A percentile compares a stretch with the other conserved stretches of the same genome.
Conservation (phyloP, 768 basidiomycete genomes). For the Hygrocybe coccinea region DNA sequence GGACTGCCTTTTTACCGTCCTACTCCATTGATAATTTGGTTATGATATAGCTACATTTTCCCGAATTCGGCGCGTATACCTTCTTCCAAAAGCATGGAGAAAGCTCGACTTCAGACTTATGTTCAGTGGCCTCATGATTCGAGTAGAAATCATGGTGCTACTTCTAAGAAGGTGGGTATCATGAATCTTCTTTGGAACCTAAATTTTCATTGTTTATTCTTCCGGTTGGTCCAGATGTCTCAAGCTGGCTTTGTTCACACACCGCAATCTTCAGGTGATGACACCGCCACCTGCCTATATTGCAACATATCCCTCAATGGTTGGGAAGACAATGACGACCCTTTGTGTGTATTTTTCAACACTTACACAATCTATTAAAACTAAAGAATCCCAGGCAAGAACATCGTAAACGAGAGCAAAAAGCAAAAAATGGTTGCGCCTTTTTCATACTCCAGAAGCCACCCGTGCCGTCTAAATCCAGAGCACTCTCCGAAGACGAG, state of each 20-base stretch:
- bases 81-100: conserved; percentile 61
- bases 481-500: neutral
- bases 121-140: conserved; percentile 55
- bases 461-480: conserved; percentile 9
- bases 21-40: neutral
- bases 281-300: conserved; percentile 81
- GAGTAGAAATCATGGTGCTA: conserved; percentile 58
- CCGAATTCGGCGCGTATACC: conserved; percentile 60
- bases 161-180: conserved; percentile 55
- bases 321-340: conserved; percentile 87
- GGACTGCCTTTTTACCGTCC: conserved; percentile 16
- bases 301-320: conserved; percentile 76
- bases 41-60: conserved; percentile 49
- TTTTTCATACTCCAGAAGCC: conserved; percentile 32
- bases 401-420: conserved; percentile 30
- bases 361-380: neutral
- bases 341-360: conserved; percentile 54
- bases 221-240: conserved; percentile 57
- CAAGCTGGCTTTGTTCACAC: conserved; percentile 83
- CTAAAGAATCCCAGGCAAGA: neutral
- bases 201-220: neutral
- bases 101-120: conserved; percentile 67
- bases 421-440: conserved; percentile 40
- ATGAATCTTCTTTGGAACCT: neutral
- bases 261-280: conserved; percentile 63